Percentiles rank a stretch among this genome's conserved stretches.
Conservation (phyloP, 208 protist genomes). For the Trypanosomatidae sp. region DNA sequence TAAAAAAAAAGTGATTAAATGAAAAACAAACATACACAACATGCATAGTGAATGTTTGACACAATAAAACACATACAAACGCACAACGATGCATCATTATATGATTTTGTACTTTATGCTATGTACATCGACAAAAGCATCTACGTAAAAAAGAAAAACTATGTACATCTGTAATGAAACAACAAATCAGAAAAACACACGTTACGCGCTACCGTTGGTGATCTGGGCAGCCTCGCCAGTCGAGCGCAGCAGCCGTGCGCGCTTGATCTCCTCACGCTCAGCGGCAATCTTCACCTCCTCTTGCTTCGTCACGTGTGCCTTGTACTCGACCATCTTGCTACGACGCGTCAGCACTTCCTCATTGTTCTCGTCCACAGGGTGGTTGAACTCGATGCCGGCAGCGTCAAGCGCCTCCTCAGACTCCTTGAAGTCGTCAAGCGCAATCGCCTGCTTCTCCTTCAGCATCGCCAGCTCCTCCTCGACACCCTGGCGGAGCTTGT, state of each 20-base stretch:
- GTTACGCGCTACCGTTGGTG: slow-evolving; percentile 8
- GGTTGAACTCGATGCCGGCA: slow-evolving; percentile 50
- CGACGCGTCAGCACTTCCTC: slow-evolving; percentile 61
- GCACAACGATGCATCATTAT: no score
- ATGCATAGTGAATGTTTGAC: no score
- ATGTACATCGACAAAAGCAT: no score
- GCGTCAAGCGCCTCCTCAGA: slow-evolving; percentile 54
- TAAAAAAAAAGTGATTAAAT: no score
- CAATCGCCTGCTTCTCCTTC: slow-evolving; percentile 54
- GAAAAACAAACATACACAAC: no score
- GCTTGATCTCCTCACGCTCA: slow-evolving; percentile 73
- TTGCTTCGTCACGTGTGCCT: slow-evolving; percentile 60
- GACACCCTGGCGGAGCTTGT: slow-evolving; percentile 49
- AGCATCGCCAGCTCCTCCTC: slow-evolving; percentile 71
- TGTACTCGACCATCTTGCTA: slow-evolving; percentile 80
- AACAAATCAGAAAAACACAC: not conserved
- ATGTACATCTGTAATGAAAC: not conserved
- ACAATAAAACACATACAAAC: no score
- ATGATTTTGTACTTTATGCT: no score
- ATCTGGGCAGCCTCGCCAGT: slow-evolving; percentile 15
- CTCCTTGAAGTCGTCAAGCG: slow-evolving; percentile 62
- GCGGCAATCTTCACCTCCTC: slow-evolving; percentile 78
- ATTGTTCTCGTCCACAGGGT: slow-evolving; percentile 53
- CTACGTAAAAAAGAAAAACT: no score
- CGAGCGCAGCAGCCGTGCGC: slow-evolving; percentile 32